phyloP scores from a whole-genome alignment of 345 rosid species.

The Salix koriyanagi region DNA sequence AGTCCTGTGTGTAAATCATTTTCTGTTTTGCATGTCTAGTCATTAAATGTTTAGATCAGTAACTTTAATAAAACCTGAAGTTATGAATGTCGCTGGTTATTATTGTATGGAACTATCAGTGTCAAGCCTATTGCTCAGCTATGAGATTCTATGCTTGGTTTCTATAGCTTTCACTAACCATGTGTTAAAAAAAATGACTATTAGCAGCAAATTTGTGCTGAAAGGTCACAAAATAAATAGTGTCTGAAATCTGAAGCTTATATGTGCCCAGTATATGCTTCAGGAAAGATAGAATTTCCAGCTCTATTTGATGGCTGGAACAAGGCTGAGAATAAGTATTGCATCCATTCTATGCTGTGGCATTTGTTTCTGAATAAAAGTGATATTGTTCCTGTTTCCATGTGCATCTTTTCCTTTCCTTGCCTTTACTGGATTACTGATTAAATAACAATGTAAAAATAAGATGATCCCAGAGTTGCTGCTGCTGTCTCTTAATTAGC shows the following conservation, averaged over 20 bases:
- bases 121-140: neutral
- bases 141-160: neutral
- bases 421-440: neutral
- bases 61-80: neutral
- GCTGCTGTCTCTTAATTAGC: neutral
- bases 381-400: neutral
- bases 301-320: neutral
- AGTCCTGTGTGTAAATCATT: neutral
- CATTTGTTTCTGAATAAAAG: neutral
- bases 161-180: neutral
- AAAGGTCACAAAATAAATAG: neutral
- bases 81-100: neutral
- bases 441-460: neutral
- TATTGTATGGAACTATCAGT: too few relatives aligned
- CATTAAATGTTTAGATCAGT: neutral
- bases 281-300: neutral
- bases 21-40: neutral
- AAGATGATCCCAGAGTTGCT: neutral
- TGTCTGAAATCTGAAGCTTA: neutral
- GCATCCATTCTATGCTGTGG: neutral
- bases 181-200: neutral
- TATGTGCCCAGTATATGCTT: neutral
- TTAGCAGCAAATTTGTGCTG: neutral
- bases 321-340: neutral
- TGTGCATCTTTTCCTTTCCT: neutral